Percentiles rank a stretch among this genome's conserved stretches.
phyloP scores from a whole-genome alignment of 2,329 filamentous ascomycete genomes.

The Cryphonectria radicalis region DNA sequence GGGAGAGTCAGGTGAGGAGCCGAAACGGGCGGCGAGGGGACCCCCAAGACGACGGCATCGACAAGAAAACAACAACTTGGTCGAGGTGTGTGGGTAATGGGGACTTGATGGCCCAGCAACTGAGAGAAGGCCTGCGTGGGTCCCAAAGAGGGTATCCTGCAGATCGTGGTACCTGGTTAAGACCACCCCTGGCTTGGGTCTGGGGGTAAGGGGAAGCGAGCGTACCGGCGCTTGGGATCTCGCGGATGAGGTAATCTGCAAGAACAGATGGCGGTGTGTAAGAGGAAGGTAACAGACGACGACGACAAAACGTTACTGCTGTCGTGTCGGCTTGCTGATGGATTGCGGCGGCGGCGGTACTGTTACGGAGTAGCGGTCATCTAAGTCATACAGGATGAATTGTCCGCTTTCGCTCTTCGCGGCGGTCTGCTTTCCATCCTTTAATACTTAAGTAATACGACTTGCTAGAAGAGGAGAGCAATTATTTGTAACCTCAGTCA shows the following conservation, averaged over 20 bases:
- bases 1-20: not conserved
- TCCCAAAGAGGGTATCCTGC: not conserved
- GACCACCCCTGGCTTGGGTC: conserved; percentile 11
- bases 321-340: not conserved
- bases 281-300: conserved; percentile 15
- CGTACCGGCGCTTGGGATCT: conserved; percentile 3
- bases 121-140: conserved; percentile 26
- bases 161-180: conserved; percentile 5
- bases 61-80: conserved; percentile 16
- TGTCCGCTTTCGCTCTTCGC: not conserved
- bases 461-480: not conserved
- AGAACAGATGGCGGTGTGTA: conserved; percentile 32
- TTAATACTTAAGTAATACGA: not conserved
- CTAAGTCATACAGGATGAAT: not conserved
- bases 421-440: not conserved
- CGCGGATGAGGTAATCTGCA: conserved; percentile 26
- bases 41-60: not conserved
- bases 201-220: not conserved
- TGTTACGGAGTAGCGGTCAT: not conserved
- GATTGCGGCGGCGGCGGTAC: not conserved
- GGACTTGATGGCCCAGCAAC: conserved; percentile 33
- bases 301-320: conserved; percentile 13
- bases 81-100: conserved; percentile 16
- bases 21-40: not conserved
- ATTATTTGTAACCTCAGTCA: conserved; percentile 14